Conservation (phyloP, 1,139 yeast species). For the Pneumocystis murina region DNA sequence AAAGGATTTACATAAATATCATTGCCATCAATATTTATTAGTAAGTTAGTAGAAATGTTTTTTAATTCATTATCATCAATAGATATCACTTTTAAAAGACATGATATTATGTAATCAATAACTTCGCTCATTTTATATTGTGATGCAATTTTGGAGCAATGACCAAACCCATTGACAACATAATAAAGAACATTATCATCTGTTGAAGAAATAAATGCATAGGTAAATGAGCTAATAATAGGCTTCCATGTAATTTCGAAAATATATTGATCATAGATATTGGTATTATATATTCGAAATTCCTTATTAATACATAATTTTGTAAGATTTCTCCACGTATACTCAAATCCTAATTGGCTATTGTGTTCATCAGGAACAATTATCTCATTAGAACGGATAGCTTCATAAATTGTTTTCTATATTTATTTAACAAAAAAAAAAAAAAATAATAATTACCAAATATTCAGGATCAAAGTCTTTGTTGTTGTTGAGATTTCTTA, state of each 20-base stretch:
- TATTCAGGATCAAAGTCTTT: constrained; percentile 63
- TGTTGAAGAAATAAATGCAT: constrained; percentile 70
- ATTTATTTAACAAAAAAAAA: background rate
- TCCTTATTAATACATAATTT: constrained; percentile 15
- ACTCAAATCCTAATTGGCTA: constrained; percentile 74
- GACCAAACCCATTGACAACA: constrained; percentile 76
- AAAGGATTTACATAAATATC: constrained; percentile 63
- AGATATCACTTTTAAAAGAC: constrained; percentile 38
- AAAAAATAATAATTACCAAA: constrained; percentile 34
- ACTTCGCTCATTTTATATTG: constrained; percentile 42
- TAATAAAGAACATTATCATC: constrained; percentile 82
- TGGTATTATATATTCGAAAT: constrained; percentile 16
- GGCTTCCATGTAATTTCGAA: constrained; percentile 49
- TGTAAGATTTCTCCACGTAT: constrained; percentile 76
- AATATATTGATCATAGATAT: constrained; percentile 50
- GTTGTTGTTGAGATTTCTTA: constrained; percentile 59
- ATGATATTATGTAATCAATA: constrained; percentile 49
- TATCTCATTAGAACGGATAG: constrained; percentile 75
- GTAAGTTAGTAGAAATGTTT: constrained; percentile 19
- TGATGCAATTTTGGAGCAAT: constrained; percentile 61
- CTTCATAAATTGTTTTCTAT: constrained; percentile 51
- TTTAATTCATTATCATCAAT: constrained; percentile 35
- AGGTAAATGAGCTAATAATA: constrained; percentile 53
- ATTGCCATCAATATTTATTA: constrained; percentile 32
- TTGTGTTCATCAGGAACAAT: constrained; percentile 97